Evolutionary conservation across 1,284 basidiomycete genomes (phyloP), one percentile per base, ranked within the genome.

Genomic region (Volvariella volvacea): DNA sequence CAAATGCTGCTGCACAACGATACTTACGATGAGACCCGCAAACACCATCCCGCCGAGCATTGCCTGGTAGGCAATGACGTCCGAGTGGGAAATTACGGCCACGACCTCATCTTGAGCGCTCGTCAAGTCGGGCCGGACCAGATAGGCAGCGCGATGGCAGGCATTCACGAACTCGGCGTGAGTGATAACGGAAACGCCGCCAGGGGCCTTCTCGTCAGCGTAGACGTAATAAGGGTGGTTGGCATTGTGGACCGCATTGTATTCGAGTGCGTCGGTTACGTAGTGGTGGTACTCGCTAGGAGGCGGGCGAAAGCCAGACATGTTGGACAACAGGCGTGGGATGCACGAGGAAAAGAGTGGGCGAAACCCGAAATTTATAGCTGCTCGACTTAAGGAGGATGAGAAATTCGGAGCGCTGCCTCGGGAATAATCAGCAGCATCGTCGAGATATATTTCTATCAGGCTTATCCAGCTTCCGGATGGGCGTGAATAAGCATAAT

Each of bases 41-140:
- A 56, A 34, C 0, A 54, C 57, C 12, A 67, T 42, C 3, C 64
- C 64, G 0, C 43, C 44, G 1, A 55, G 41, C 1, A 54, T 39
- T 0, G 64, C 58, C 16, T 67, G 64, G 19, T 68, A 50, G 10
- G 62, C 45, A 16, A 68, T 46, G 0, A 61, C 62, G 34, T 67
- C 66, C 0, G 55, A 54, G 9, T 63, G 56, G 4, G 61, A 63
- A 12, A 66, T 57, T 15, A 66, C n/a, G 37, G 66, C 58, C 0
- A 62, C 55, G 3, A 66, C 51, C 16, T 61, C 52, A 8, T 65
- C 64, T 9, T 40, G 32, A 0, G 60, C 62, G 3, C 50, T 31
- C 10, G 64, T 52, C 1, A 22, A 25, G 2, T 52, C 52, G 12
- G 25, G 25, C 3, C 50, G 47, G 21, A 53, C 19, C 2, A 43